Base-by-base conservation (phyloP, 208 protist genomes). In the Trypanosoma lewisi region DNA sequence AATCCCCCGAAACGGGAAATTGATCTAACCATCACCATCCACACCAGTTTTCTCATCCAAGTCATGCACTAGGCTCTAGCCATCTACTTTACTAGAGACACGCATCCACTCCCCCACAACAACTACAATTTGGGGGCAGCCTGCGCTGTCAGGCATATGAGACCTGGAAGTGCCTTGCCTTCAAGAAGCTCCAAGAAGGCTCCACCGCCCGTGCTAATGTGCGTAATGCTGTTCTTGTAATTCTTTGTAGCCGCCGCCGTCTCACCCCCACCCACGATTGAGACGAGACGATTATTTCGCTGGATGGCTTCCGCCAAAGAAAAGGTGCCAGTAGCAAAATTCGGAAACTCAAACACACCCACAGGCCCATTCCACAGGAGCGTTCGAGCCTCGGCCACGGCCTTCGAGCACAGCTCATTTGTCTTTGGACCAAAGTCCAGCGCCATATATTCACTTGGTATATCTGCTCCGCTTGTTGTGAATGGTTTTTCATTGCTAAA, bases 101-200 rank as follows among this genome's bases (percentile, higher is more conserved):
- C 23, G 14, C 2, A 58, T 25, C 23, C 17, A 60, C 36, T 23
- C 25, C 5, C 36, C 4, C 5, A 4, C 41, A 33, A 0, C n/a
- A 21, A 34, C 51, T 85, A 94, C 39, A 94, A 52, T 64, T 90
- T 94, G 7, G 88, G 88, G 5, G 73, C 27, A 17, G 85, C 85
- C 27, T 79, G 80, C 6, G 89, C 85, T 8, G 89, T 95, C 54
- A 98, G 80, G 67, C 91, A 94, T 50, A 91, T 77, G 44, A 99
- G 79, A 28, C 96, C 97, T n/a, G 96, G 97, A 12, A 99, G 73
- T 16, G 93, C 84, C 56, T 88, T 82, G 25, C 98, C 99, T 79
- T 99, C 98, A 9, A 99, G 89, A 28, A 99, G 93, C 87, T 99
- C 98, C 28, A 99, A 87, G 31, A 97, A 98, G n/a, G 99, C 99